These are phyloP conservation scores for Ailanthus altissimus DNA, from an alignment of 345 rosid genomes.

Conservation along the genomic window DNA sequence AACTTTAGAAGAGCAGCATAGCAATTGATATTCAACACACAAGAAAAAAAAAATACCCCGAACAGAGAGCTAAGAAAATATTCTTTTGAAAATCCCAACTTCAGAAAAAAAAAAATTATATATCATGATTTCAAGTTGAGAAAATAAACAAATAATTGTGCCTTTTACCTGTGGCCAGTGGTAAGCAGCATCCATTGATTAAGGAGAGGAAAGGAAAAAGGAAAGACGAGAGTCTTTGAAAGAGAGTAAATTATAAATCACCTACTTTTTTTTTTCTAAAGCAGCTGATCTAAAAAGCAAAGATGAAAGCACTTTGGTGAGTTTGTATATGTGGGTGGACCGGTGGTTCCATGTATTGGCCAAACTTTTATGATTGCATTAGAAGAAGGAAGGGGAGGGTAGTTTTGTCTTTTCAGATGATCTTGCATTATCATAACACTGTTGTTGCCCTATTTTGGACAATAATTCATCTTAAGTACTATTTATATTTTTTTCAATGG, in stretches of 20 bases:
- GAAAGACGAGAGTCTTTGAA: slow-evolving; percentile 13
- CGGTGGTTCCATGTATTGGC: slow-evolving; percentile 30
- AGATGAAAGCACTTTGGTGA: slow-evolving; percentile 11
- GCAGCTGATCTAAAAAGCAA: slow-evolving; percentile 28
- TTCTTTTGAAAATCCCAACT: not conserved
- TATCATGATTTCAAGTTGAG: slow-evolving; percentile 20
- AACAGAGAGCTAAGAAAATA: slow-evolving; percentile 4
- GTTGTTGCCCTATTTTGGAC: not conserved
- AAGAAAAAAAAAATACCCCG: slow-evolving; percentile 16
- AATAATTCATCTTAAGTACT: slow-evolving; percentile 1
- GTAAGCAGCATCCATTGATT: slow-evolving; percentile 43
- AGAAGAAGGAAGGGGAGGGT: slow-evolving; percentile 20
- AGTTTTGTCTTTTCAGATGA: slow-evolving; percentile 11
- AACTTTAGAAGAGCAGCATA: too few species aligned
- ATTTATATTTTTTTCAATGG: not conserved
- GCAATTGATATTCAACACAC: not conserved
- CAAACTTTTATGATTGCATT: slow-evolving; percentile 15
- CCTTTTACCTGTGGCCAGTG: slow-evolving; percentile 49
- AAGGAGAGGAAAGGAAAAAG: slow-evolving; percentile 19
- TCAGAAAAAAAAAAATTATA: slow-evolving; percentile 6
- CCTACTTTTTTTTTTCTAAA: slow-evolving; percentile 18
- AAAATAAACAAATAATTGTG: slow-evolving; percentile 16
- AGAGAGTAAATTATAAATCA: slow-evolving; percentile 24
- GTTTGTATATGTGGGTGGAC: not conserved
- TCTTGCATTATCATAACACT: not conserved